Conservation (phyloP, 129 eudicot species). For the Tagetes patula region DNA sequence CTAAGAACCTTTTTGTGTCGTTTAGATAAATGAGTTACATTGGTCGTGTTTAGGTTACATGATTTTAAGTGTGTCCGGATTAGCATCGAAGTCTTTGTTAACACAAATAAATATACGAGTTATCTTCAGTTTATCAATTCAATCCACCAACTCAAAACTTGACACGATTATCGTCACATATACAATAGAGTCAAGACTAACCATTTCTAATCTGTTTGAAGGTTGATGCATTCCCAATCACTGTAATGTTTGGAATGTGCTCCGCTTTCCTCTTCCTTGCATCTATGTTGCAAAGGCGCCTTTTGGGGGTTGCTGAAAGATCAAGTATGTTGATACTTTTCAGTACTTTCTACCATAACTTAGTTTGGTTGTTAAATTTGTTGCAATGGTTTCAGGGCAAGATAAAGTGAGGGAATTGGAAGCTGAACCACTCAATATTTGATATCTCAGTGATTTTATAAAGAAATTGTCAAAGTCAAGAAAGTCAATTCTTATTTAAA, state of each 20-base stretch:
- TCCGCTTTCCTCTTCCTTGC: constrained; percentile 90
- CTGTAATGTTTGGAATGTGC: constrained; percentile 99
- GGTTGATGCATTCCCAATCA: constrained; percentile 98
- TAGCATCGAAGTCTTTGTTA: background rate
- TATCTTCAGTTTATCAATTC: background rate
- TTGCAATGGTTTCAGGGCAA: constrained; percentile 35
- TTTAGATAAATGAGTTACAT: background rate
- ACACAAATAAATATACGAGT: background rate
- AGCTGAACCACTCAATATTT: constrained; percentile 40
- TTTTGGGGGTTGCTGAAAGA: constrained; percentile 77
- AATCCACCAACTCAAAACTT: background rate
- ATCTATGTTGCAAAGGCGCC: constrained; percentile 82
- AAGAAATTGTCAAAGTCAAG: constrained; percentile 26
- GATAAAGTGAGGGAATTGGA: constrained; percentile 41
- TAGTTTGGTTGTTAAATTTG: background rate
- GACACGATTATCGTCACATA: background rate
- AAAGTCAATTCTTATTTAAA: constrained; percentile 29
- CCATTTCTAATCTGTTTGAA: constrained; percentile 21
- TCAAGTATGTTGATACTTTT: constrained; percentile 57
- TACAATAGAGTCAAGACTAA: background rate
- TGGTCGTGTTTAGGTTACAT: background rate
- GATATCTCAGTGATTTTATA: constrained; percentile 11
- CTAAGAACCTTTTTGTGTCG: background rate
- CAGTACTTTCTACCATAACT: background rate
- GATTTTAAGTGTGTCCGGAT: background rate